These are phyloP conservation scores for Beauveria sp. DNA, from an alignment of 2,329 filamentous ascomycete genomes.

Conservation along the genomic window DNA sequence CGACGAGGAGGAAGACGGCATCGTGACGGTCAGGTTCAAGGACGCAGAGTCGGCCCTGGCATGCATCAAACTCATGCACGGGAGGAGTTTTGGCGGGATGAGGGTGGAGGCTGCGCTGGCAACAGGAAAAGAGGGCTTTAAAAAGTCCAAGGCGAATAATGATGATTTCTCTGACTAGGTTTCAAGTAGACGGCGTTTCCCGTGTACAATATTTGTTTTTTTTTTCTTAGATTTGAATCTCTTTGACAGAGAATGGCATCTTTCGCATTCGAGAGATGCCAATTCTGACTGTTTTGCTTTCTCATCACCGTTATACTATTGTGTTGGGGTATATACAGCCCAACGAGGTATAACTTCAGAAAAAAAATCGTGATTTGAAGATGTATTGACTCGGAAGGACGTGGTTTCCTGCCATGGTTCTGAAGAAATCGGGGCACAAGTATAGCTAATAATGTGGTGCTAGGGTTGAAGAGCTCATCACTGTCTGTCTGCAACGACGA, in stretches of 20 bases:
- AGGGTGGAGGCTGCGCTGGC: conserved; percentile 65
- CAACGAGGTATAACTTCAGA: too few relatives aligned
- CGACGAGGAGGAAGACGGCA: conserved; percentile 75
- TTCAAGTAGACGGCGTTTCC: too few relatives aligned
- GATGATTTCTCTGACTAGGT: conserved; percentile 23
- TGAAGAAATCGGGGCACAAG: too few relatives aligned
- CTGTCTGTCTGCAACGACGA: too few relatives aligned
- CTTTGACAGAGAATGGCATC: background rate
- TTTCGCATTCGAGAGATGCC: background rate
- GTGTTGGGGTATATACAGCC: too few relatives aligned
- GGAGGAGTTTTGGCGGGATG: conserved; percentile 68
- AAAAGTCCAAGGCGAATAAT: conserved; percentile 54
- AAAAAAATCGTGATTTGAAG: too few relatives aligned
- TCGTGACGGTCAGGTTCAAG: conserved; percentile 77
- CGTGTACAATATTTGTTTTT: background rate
- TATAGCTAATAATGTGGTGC: too few relatives aligned
- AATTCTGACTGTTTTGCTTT: too few relatives aligned
- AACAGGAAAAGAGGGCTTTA: conserved; percentile 65
- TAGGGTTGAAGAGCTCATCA: too few relatives aligned
- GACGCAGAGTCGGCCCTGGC: conserved; percentile 61
- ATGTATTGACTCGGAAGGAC: too few relatives aligned
- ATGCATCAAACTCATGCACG: conserved; percentile 71
- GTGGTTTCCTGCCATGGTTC: too few relatives aligned
- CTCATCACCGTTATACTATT: too few relatives aligned
- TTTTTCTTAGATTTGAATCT: background rate